phyloP scores from a whole-genome alignment of 2,329 filamentous ascomycete species.

The Dactylonectria macrodidyma region DNA sequence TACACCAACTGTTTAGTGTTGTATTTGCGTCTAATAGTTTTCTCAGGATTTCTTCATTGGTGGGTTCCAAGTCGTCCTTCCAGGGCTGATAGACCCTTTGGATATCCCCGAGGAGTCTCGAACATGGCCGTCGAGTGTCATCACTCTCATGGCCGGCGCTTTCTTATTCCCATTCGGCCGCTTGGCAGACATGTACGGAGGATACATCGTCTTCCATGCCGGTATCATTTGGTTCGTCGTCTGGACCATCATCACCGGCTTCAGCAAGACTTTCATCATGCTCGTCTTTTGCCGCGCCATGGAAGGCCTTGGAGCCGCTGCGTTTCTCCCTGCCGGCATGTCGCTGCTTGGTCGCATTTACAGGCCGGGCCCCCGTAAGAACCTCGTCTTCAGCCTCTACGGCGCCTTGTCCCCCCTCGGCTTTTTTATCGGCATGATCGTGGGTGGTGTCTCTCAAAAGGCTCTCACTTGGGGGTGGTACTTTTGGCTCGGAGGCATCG shows the following conservation, averaged over 20 bases:
- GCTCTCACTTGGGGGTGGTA: conserved; percentile 76
- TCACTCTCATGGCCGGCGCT: conserved; percentile 68
- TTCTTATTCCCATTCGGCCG: conserved; percentile 75
- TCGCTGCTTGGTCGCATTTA: conserved; percentile 77
- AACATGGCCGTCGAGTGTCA: conserved; percentile 76
- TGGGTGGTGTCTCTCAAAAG: conserved; percentile 74
- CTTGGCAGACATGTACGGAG: conserved; percentile 71
- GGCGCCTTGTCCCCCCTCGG: conserved; percentile 69
- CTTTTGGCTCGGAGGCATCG: conserved; percentile 73
- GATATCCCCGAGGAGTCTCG: conserved; percentile 72
- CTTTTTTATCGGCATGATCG: conserved; percentile 75
- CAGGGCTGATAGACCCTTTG: conserved; percentile 72
- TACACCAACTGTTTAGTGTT: background rate
- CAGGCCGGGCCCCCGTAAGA: conserved; percentile 78
- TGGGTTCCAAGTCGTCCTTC: conserved; percentile 80
- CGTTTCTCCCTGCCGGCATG: conserved; percentile 77
- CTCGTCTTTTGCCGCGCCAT: conserved; percentile 78
- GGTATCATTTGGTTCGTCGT: conserved; percentile 73
- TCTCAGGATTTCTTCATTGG: conserved; percentile 79
- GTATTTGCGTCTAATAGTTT: conserved; percentile 1
- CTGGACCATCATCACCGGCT: conserved; percentile 77
- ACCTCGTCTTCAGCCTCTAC: conserved; percentile 72
- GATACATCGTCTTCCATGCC: conserved; percentile 68
- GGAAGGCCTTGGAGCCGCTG: conserved; percentile 77
- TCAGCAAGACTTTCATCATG: conserved; percentile 75